Base-by-base conservation (phyloP, 2,329 filamentous ascomycete genomes). In the Talaromyces piceae region DNA sequence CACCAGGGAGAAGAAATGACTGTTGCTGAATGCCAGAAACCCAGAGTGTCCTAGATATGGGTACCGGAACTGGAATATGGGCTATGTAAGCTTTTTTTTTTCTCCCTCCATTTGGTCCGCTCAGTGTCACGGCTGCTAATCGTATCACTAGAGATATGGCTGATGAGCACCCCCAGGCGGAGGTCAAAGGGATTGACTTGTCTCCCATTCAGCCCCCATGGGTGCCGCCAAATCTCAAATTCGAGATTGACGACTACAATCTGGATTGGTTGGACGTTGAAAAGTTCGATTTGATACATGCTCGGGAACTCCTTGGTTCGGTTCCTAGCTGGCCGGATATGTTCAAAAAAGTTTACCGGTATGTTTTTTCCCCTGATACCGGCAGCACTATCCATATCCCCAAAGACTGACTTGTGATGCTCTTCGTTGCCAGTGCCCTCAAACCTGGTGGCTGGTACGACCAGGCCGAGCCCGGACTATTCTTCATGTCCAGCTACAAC, bases 301-400 rank as follows among this genome's bases (percentile, higher is more conserved):
- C 56, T 28, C 56, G 60, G 22, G 57, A 56, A 27, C 54, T 63
- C 51, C 55, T 50, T 26, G 62, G 60, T 5, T 54, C 57, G 23
- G 63, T 65, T 41, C 53, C 45, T 5, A 55, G 63, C 46, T 64
- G 63, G 63, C 56, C 54, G 2, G 53, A 55, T 26, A 52, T 64
- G 5, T 51, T 62, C 12, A 48, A 56, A 41, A 55, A 60, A 44
- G 53, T 55, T 20, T 60, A 57, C 45, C 56, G 59, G 27, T 56
- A 61, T 45, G 33, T n/a, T n/a, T n/a, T n/a, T n/a, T n/a, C n/a
- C n/a, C n/a, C n/a, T n/a, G n/a, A n/a, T n/a, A n/a, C n/a, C n/a
- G n/a, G n/a, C n/a, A n/a, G n/a, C n/a, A n/a, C n/a, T n/a, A n/a
- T n/a, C n/a, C n/a, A n/a, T n/a, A n/a, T n/a, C n/a, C n/a, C n/a